Evolutionary conservation across 208 protist genomes (phyloP).

Genomic region (Wallacemonas sp.): DNA sequence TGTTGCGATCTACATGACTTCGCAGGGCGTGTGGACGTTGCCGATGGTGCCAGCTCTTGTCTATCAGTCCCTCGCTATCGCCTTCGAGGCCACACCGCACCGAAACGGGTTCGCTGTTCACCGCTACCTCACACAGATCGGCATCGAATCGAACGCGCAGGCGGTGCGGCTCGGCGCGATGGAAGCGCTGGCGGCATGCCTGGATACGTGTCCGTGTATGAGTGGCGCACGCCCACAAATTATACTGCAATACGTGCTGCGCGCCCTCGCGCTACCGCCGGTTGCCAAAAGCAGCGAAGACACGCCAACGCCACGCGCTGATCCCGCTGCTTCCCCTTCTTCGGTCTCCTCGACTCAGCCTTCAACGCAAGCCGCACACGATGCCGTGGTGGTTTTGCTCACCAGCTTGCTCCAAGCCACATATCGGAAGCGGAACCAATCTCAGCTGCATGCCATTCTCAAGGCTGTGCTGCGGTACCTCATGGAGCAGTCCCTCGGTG

Average conservation of each 20-base stretch:
- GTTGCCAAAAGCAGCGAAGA: not conserved
- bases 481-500: slow-evolving; percentile 9
- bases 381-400: slow-evolving; percentile 39
- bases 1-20: slow-evolving; percentile 48
- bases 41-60: slow-evolving; percentile 45
- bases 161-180: slow-evolving; percentile 47
- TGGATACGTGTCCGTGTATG: slow-evolving; percentile 46
- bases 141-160: slow-evolving; percentile 24
- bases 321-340: too few relatives aligned
- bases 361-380: slow-evolving; percentile 23
- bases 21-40: slow-evolving; percentile 47
- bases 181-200: slow-evolving; percentile 48
- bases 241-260: slow-evolving; percentile 34
- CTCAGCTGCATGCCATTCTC: slow-evolving; percentile 66
- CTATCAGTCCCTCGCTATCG: slow-evolving; percentile 46
- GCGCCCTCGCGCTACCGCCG: slow-evolving; percentile 23
- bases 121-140: slow-evolving; percentile 43
- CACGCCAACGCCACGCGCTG: not conserved
- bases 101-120: slow-evolving; percentile 63
- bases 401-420: slow-evolving; percentile 32
- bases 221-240: slow-evolving; percentile 51
- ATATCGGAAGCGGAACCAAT: slow-evolving; percentile 51
- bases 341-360: slow-evolving; percentile 3
- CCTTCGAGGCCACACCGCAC: slow-evolving; percentile 66
- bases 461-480: slow-evolving; percentile 20